Evolutionary conservation across 1,139 yeast species (phyloP), one percentile per base, ranked within the genome.

Genomic region (Chernovozyma sophiae-reginae): DNA sequence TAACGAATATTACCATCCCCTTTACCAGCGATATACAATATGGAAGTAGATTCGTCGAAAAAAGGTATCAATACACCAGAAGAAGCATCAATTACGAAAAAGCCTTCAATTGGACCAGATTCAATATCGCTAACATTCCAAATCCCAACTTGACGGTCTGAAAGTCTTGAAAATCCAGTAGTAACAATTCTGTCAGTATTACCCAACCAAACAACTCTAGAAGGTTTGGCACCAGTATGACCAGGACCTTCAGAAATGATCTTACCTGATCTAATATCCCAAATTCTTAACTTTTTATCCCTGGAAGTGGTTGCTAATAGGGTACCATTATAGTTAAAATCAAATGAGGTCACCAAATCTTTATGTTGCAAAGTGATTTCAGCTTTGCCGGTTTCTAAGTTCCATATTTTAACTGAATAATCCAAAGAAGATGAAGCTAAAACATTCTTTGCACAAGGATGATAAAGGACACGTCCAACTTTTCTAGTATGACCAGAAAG

Each of bases 1-100:
- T 90, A 90, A 53, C 97, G 86, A 55, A 92, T 87, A 59, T 92
- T 92, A 53, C 98, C 97, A 59, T 92, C 98, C 58, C 98, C 99
- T 61, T 92, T 92, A 49, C 98, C 98, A 26, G 96, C 97, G 45
- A 92, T 69, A 56, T 84, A 92, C 44, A 94, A 70, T 41, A 90
- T 79, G 42, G 81, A 77, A 37, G 86, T 87, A 30, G 85, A 77
- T 30, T 78, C 84, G 55, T 92, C 99, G 55, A 69, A 94, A 53
- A 83, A 76, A 19, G 98, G 98, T 74, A 94, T 82, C 58, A 89
- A 70, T 26, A 92, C 87, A 48, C 98, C 98, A 1, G 97, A 85
- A 5, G 95, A 84, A 13, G 95, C 78, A 55, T 94, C 98, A 40
- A 92, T 75, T 20, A 81, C 78, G 51, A 81, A 72, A 56, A 89